These are phyloP conservation scores for Allium sativum DNA, from an alignment of 106 monocot genomes.

Conservation along the genomic window DNA sequence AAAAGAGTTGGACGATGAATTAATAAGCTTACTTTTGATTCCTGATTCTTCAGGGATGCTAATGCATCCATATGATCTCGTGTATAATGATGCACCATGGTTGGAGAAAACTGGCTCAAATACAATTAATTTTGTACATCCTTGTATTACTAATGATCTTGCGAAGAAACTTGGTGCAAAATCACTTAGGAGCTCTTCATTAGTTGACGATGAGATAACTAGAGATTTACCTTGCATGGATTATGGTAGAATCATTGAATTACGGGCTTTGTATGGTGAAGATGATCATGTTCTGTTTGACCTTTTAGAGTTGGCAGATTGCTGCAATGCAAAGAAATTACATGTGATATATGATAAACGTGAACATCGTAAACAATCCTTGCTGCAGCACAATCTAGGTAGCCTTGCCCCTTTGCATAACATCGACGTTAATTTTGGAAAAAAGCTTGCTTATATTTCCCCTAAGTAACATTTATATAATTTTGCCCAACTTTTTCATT, in stretches of 20 bases:
- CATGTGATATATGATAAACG: conserved; percentile 91
- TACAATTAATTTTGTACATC: conserved; percentile 57
- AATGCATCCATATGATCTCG: conserved; percentile 38
- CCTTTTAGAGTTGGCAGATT: conserved; percentile 84
- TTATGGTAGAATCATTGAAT: conserved; percentile 66
- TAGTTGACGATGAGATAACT: conserved; percentile 64
- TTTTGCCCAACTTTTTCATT: too few species aligned
- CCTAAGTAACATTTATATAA: too few species aligned
- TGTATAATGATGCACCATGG: conserved; percentile 99
- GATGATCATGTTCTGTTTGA: conserved; percentile 70
- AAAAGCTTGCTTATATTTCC: too few species aligned
- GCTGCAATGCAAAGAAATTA: conserved; percentile 67
- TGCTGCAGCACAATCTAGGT: conserved; percentile 96
- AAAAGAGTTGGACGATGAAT: conserved; percentile 26
- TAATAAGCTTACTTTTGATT: conserved; percentile 52
- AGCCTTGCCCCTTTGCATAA: not conserved
- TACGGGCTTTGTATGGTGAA: conserved; percentile 75
- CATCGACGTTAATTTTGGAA: too few species aligned
- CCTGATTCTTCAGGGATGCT: conserved; percentile 74
- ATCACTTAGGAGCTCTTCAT: conserved; percentile 66
- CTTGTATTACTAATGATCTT: conserved; percentile 64
- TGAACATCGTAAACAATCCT: conserved; percentile 76
- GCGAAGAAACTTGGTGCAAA: conserved; percentile 69
- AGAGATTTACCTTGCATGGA: conserved; percentile 82
- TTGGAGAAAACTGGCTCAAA: conserved; percentile 41